A percentile compares a stretch with the other conserved stretches of the same genome.
These are phyloP conservation scores for Kodamaea laetipori DNA, from an alignment of 805 yeast genomes.

Conservation along the genomic window DNA sequence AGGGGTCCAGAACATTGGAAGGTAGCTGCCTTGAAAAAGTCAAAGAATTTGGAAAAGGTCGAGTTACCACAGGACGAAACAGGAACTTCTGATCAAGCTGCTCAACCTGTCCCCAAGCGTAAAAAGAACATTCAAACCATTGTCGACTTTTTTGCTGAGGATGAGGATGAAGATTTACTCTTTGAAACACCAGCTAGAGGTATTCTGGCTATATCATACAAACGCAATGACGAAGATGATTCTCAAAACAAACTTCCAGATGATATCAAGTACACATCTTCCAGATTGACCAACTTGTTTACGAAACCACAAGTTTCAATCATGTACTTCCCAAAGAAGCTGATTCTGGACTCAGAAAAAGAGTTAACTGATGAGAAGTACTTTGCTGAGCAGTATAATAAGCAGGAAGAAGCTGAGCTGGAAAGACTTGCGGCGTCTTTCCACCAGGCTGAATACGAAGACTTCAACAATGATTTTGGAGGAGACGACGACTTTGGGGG, in stretches of 20 bases:
- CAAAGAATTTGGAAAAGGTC: slow-evolving; percentile 27
- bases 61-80: slow-evolving; percentile 8
- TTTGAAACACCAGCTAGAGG: slow-evolving; percentile 35
- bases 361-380: slow-evolving; percentile 61
- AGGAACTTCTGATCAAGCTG: slow-evolving; percentile 3
- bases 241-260: slow-evolving; percentile 62
- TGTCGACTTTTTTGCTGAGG: slow-evolving; percentile 37
- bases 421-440: slow-evolving; percentile 37
- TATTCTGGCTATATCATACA: slow-evolving; percentile 21
- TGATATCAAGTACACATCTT: slow-evolving; percentile 72
- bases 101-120: slow-evolving; percentile 16
- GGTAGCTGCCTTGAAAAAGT: slow-evolving; percentile 58
- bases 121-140: slow-evolving; percentile 26
- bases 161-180: slow-evolving; percentile 34
- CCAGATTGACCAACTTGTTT: slow-evolving; percentile 64
- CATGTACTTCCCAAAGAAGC: slow-evolving; percentile 19
- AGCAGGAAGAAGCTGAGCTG: slow-evolving; percentile 38
- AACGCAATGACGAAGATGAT: slow-evolving; percentile 31
- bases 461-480: slow-evolving; percentile 36
- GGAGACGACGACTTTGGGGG: slow-evolving; percentile 40
- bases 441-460: slow-evolving; percentile 46
- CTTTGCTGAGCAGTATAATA: slow-evolving; percentile 68
- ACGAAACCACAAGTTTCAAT: slow-evolving; percentile 60
- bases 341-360: slow-evolving; percentile 17
- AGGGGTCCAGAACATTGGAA: slow-evolving; percentile 94